Percentiles rank a stretch among this genome's conserved stretches.
Evolutionary conservation across 2,329 filamentous ascomycete species (phyloP).

Genomic region (Nemania diffusa): DNA sequence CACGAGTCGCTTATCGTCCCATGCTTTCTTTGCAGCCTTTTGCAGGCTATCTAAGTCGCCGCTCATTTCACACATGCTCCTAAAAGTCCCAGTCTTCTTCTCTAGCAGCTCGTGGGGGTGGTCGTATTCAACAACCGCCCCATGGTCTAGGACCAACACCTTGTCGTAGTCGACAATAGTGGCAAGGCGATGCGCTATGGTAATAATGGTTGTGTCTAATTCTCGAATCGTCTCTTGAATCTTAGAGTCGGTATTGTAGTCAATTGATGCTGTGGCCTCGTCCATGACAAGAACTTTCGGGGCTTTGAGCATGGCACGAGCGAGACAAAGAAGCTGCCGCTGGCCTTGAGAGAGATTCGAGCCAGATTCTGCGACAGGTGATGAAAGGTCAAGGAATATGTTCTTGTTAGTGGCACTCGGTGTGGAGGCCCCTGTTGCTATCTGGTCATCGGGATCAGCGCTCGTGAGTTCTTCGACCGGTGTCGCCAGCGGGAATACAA

Average conservation of each 20-base stretch:
- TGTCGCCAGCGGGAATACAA: constrained; percentile 23
- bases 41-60: constrained; percentile 64
- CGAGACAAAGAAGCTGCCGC: constrained; percentile 91
- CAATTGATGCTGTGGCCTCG: constrained; percentile 96
- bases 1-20: constrained; percentile 53
- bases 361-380: constrained; percentile 87
- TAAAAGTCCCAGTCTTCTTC: constrained; percentile 72
- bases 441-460: constrained; percentile 32
- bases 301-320: constrained; percentile 88
- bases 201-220: constrained; percentile 91
- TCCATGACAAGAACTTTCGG: constrained; percentile 99
- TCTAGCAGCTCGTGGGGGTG: constrained; percentile 85
- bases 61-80: constrained; percentile 72
- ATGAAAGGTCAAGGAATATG: constrained; percentile 87
- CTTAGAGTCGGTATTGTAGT: constrained; percentile 94
- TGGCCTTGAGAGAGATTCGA: constrained; percentile 96
- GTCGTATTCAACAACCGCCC: constrained; percentile 87
- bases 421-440: constrained; percentile 40
- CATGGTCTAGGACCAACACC: constrained; percentile 92
- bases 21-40: constrained; percentile 66
- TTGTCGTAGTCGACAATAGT: constrained; percentile 99
- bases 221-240: constrained; percentile 98
- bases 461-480: constrained; percentile 23
- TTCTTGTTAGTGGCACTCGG: constrained; percentile 84
- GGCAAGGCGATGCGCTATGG: constrained; percentile 93